A percentile compares a stretch with the other conserved stretches of the same genome.
These are phyloP conservation scores for Trichoderma asperelloides DNA, from an alignment of 495 filamentous ascomycete species.

Conservation along the genomic window DNA sequence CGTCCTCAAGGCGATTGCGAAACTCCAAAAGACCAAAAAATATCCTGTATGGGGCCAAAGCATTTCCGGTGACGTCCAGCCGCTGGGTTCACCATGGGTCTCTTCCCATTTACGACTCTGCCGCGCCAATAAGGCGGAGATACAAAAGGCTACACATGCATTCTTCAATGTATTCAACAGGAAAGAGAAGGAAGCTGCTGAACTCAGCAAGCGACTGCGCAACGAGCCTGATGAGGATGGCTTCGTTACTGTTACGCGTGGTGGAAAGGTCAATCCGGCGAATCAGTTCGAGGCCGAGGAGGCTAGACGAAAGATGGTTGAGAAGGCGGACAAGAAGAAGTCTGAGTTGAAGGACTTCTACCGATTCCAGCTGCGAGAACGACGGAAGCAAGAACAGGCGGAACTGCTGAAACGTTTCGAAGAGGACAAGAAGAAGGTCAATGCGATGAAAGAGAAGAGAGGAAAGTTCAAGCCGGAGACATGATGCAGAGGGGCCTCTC, in stretches of 20 bases:
- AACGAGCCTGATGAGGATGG: conserved; percentile 88
- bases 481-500: conserved; percentile 17
- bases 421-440: conserved; percentile 52
- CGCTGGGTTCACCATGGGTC: conserved; percentile 56
- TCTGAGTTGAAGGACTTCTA: conserved; percentile 73
- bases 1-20: conserved; percentile 63
- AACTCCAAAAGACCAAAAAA: conserved; percentile 46
- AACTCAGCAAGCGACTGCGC: conserved; percentile 51
- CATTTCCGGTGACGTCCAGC: conserved; percentile 40
- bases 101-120: conserved; percentile 53
- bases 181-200: conserved; percentile 56
- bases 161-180: conserved; percentile 69
- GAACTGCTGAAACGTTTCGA: conserved; percentile 59
- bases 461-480: conserved; percentile 49
- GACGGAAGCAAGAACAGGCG: conserved; percentile 70
- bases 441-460: conserved; percentile 49
- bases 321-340: conserved; percentile 56
- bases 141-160: conserved; percentile 65
- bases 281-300: conserved; percentile 65
- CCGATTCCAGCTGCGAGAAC: conserved; percentile 85
- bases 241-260: conserved; percentile 83
- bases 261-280: conserved; percentile 64
- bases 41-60: conserved; percentile 59
- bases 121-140: conserved; percentile 53
- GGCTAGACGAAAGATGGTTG: conserved; percentile 62